Conservation (phyloP, 306 rosid genomes). For the Begonia loranthoides region DNA sequence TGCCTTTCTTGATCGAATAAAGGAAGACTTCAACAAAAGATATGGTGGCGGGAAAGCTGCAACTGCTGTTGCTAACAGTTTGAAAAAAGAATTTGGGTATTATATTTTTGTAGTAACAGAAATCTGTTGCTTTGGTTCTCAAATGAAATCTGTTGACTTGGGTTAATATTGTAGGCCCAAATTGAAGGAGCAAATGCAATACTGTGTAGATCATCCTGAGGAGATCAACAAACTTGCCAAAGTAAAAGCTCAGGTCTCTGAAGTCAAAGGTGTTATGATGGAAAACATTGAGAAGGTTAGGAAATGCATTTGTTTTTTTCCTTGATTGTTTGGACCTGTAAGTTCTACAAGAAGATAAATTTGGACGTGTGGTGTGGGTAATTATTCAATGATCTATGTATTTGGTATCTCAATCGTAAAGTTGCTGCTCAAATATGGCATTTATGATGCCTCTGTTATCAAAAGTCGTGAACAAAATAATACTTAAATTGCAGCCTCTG, state of each 20-base stretch:
- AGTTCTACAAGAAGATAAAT: no score
- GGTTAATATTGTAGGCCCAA: conserved; percentile 7
- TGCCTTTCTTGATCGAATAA: conserved; percentile 9
- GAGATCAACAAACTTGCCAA: conserved; percentile 7
- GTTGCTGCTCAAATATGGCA: no score
- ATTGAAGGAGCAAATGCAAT: conserved; percentile 14
- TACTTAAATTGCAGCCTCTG: no score
- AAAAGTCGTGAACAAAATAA: no score
- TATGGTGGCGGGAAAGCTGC: conserved; percentile 14
- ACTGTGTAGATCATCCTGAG: conserved; percentile 13
- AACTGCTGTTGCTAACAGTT: conserved; percentile 11
- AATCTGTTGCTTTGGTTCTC: background rate
- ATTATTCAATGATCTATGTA: no score
- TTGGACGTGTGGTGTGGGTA: no score
- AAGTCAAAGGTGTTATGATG: conserved; percentile 12
- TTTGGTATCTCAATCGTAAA: no score
- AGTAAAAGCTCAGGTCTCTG: conserved; percentile 12
- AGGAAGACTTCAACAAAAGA: conserved; percentile 10
- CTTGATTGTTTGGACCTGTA: background rate
- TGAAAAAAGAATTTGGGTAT: conserved; percentile 13
- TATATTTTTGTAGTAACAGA: background rate
- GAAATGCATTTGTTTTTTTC: background rate
- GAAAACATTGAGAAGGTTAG: conserved; percentile 12
- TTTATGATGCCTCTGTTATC: no score
- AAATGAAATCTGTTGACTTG: background rate